Base-by-base conservation (phyloP, 1,284 basidiomycete species). In the Porodaedalea pini region DNA sequence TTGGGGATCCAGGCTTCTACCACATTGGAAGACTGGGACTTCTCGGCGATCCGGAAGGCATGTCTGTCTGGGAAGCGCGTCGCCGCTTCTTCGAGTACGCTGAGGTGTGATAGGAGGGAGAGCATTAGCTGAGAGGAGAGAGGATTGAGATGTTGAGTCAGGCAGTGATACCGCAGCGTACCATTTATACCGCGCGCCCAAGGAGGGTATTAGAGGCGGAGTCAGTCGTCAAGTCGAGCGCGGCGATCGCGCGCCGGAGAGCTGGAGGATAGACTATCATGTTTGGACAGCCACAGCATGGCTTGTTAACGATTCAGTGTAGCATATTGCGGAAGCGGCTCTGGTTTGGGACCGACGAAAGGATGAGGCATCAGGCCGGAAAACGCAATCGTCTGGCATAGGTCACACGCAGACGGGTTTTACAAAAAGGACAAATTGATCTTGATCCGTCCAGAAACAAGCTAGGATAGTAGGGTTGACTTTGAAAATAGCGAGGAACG, bases 31-130 rank as follows among this genome's bases (percentile, higher is more conserved):
- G 72, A 70, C 39, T 66, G 60, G 15, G 72, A 62, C 62, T 76
- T 57, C 60, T 68, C 65, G 13, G 82, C 82, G 17, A 81, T 62
- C 60, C 71, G 75, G 70, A 85, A 85, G 54, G 74, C 81, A 47
- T 77, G 70, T 1, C 71, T 67, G 32, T 73, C 68, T n/a, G 80
- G 69, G 66, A 72, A 73, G 57, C 68, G 72, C 19, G 70, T 58
- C 15, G 81, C 76, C 59, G 73, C 76, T 51, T 73, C 66, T 54
- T 81, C 72, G 61, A 85, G 77, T 56, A 80, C 69, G 31, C 76
- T 75, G 19, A 84, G 73, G 63, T 83, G 82, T 51, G 81, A 75
- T 15, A 61, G 65, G 56, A 63, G 63, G 21, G 65, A 53, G 43
- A 61, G 29, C 74, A 77, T 75, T 56, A 56, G 54, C 1, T 10